Evolutionary conservation across 768 basidiomycete species (phyloP), one percentile per base, ranked within the genome.

Genomic region (Lepiota brunneoincarnata): DNA sequence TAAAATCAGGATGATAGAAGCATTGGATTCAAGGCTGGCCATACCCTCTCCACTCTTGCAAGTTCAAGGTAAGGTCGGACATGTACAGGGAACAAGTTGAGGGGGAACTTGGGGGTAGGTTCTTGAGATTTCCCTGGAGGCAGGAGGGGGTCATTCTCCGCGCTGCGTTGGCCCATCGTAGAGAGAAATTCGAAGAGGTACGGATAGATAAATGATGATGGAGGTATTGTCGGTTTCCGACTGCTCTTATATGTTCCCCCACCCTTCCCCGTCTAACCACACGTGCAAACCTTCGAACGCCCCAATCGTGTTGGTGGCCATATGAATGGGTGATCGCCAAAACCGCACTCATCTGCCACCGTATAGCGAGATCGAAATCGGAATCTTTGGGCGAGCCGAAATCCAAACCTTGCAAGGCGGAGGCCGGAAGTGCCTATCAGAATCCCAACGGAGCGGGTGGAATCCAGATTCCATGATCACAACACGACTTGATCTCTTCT

Each of bases 21-120:
- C 36, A 17, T 12, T 1, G n/a, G 31, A 2, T 15, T n/a, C 24
- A 28, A 44, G 45, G n/a, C n/a, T 40, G 9, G n/a, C 20, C 59
- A 12, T 53, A 74, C 79, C 69, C 78, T 80, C 51, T 78, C 77
- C 10, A 80, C 58, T 56, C 79, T 68, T n/a, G 78, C 76, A 18
- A 80, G 65, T 61, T 80, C 78, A 35, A 80, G 66, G 58, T 78
- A 80, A 1, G 78, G 75, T 18, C 71, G 65, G 14, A 69, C 41
- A 15, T 52, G 12, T 17, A 58, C 56, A 2, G 74, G 59, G 1
- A 68, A 64, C 12, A 72, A 51, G 15, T 61, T 63, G 23, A 76
- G 67, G 38, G 70, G 71, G 56, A 69, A 71, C 56, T 68, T 72
- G 26, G 54, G 56, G 3, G 20, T 40, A 6, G 59, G 28, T n/a